A percentile compares a stretch with the other conserved stretches of the same genome.
These are phyloP conservation scores for Pyricularia grisea DNA, from an alignment of 2,329 filamentous ascomycete species.

Conservation along the genomic window DNA sequence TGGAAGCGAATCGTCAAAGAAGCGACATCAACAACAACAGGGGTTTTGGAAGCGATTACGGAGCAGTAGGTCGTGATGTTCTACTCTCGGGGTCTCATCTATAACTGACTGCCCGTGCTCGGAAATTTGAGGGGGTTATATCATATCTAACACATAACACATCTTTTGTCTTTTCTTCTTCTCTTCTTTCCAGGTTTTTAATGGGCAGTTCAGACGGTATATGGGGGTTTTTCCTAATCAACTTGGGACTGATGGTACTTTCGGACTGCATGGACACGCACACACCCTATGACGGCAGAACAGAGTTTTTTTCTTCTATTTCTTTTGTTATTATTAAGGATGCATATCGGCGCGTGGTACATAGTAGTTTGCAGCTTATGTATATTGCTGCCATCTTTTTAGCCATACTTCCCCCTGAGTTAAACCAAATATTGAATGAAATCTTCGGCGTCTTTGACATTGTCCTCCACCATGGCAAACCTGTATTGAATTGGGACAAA, in stretches of 20 bases:
- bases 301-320: too few relatives aligned
- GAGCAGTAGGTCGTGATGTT: constrained; percentile 10
- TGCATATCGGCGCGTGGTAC: not conserved
- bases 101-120: not conserved
- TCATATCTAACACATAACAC: not conserved
- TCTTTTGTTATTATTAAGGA: not conserved
- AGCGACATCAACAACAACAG: constrained; percentile 3
- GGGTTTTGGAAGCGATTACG: constrained; percentile 17
- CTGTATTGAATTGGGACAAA: not conserved
- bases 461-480: not conserved
- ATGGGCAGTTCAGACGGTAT: not conserved
- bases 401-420: not conserved
- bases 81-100: not conserved
- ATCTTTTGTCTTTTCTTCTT: not conserved
- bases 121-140: not conserved
- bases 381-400: not conserved
- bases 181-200: not conserved
- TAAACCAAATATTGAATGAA: not conserved
- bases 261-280: not conserved
- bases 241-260: not conserved
- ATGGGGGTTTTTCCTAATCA: not conserved
- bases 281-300: not conserved
- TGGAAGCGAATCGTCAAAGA: not conserved
- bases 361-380: not conserved
- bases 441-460: not conserved